These are phyloP conservation scores for Cladosporium sp. DNA, from an alignment of 2,329 filamentous ascomycete species.

Conservation along the genomic window DNA sequence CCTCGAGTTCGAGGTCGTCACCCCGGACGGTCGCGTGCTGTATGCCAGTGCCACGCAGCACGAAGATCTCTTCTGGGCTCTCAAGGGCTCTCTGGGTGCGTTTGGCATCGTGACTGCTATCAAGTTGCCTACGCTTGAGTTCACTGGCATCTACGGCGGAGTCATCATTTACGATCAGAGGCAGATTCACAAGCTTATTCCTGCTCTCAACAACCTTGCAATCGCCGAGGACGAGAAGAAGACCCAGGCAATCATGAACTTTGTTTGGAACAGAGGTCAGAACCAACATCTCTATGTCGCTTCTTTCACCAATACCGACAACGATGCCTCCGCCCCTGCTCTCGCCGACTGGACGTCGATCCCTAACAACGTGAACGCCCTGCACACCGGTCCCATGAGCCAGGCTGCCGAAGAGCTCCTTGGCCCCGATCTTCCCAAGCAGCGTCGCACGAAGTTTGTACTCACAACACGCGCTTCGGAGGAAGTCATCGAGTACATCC, in stretches of 20 bases:
- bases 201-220: slow-evolving; percentile 22
- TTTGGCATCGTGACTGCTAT: slow-evolving; percentile 35
- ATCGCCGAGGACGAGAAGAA: slow-evolving; percentile 20
- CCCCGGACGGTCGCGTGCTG: slow-evolving; percentile 29
- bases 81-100: slow-evolving; percentile 30
- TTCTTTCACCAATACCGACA: slow-evolving; percentile 29
- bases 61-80: slow-evolving; percentile 34
- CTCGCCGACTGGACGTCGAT: slow-evolving; percentile 25
- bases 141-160: slow-evolving; percentile 33
- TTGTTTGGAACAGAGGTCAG: slow-evolving; percentile 25
- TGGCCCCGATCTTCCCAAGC: slow-evolving; percentile 22
- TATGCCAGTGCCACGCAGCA: slow-evolving; percentile 25
- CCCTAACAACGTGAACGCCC: slow-evolving; percentile 22
- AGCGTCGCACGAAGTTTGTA: slow-evolving; percentile 28
- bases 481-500: slow-evolving; percentile 24
- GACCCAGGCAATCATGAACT: slow-evolving; percentile 27
- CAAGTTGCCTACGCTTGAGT: slow-evolving; percentile 28
- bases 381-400: slow-evolving; percentile 25
- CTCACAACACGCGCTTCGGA: slow-evolving; percentile 24
- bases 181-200: slow-evolving; percentile 23
- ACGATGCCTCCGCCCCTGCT: slow-evolving; percentile 16
- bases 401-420: slow-evolving; percentile 26
- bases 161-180: slow-evolving; percentile 23
- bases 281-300: slow-evolving; percentile 25
- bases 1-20: slow-evolving; percentile 30